Conservation (phyloP, 495 filamentous ascomycete species). For the Clavariopsis aquatica region DNA sequence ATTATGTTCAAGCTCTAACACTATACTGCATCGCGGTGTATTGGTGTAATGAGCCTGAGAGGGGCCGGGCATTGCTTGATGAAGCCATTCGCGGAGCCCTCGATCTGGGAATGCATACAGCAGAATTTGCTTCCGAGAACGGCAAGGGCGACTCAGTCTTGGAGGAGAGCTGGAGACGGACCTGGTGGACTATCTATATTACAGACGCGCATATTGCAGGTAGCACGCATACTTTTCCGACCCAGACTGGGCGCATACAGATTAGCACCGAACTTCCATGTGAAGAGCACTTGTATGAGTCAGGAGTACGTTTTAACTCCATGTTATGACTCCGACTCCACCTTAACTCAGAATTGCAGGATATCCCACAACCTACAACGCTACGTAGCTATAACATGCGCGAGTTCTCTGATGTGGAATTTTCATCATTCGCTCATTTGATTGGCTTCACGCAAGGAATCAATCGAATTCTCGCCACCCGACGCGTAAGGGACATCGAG, state of each 20-base stretch:
- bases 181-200: conserved; percentile 88
- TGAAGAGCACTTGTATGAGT: conserved; percentile 65
- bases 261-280: conserved; percentile 59
- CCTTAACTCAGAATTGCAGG: conserved; percentile 10
- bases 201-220: conserved; percentile 62
- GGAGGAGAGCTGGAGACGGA: conserved; percentile 76
- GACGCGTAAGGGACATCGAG: conserved; percentile 11
- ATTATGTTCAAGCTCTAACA: conserved; percentile 68
- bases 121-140: conserved; percentile 51
- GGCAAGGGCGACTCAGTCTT: conserved; percentile 55
- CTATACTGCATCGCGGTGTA: conserved; percentile 76
- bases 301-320: conserved; percentile 24
- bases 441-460: conserved; percentile 30
- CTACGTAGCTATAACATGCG: conserved; percentile 28
- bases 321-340: background rate
- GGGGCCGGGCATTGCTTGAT: conserved; percentile 64
- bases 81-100: conserved; percentile 71
- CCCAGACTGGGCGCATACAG: conserved; percentile 33
- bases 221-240: conserved; percentile 41
- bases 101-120: conserved; percentile 70
- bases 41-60: conserved; percentile 66
- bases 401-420: conserved; percentile 29
- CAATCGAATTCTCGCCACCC: conserved; percentile 13
- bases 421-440: conserved; percentile 36
- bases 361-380: conserved; percentile 21